Conservation (phyloP, 176 grass and related monocot species). For the Rhynchospora breviuscula region DNA sequence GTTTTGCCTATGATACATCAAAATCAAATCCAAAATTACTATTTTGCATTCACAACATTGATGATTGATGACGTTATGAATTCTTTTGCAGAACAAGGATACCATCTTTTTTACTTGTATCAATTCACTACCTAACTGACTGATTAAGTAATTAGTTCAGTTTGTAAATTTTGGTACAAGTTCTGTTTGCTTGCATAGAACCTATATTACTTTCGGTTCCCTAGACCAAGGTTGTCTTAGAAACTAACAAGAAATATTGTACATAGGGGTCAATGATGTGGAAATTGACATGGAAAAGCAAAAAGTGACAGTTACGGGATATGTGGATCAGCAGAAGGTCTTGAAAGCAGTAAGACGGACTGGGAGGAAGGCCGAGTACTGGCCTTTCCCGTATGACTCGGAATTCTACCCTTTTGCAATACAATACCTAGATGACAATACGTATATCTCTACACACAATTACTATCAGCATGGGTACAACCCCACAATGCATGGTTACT, state of each 20-base stretch:
- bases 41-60: background rate
- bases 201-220: background rate
- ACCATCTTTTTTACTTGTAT: background rate
- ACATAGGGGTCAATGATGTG: constrained; percentile 46
- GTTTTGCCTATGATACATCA: too few species aligned
- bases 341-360: constrained; percentile 70
- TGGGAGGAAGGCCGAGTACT: constrained; percentile 68
- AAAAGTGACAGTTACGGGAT: constrained; percentile 87
- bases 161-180: background rate
- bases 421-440: constrained; percentile 67
- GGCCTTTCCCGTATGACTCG: constrained; percentile 71
- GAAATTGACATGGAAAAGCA: constrained; percentile 77
- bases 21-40: background rate
- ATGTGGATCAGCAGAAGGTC: constrained; percentile 52
- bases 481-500: constrained; percentile 45
- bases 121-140: background rate
- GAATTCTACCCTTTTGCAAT: constrained; percentile 77
- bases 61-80: background rate
- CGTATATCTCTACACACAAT: constrained; percentile 43
- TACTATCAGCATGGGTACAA: constrained; percentile 83
- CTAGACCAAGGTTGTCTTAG: background rate
- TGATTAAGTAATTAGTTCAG: background rate
- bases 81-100: background rate
- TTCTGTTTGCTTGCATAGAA: background rate
- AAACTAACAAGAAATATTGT: constrained; percentile 1